Evolutionary conservation across 2,329 filamentous ascomycete species (phyloP).

Genomic region (Mollisia scopiformis): DNA sequence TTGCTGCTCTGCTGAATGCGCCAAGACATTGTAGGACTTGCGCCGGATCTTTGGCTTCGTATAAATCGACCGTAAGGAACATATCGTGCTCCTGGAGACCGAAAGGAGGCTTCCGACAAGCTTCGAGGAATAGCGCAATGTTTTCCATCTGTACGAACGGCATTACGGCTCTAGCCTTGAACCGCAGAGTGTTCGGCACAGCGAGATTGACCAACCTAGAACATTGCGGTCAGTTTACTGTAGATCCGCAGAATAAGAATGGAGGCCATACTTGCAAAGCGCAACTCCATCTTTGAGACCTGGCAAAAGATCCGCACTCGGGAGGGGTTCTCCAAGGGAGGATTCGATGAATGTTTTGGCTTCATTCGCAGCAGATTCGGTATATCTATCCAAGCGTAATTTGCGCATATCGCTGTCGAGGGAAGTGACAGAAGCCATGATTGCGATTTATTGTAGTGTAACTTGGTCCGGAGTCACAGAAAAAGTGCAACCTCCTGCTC

Average conservation of each 20-base stretch:
- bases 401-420: constrained; percentile 95
- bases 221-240: constrained; percentile 15
- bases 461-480: constrained; percentile 1
- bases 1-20: constrained; percentile 87
- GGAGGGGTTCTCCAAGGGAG: constrained; percentile 72
- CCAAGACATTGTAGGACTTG: constrained; percentile 92
- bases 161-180: constrained; percentile 84
- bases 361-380: constrained; percentile 86
- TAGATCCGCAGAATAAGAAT: neutral
- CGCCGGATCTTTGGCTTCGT: constrained; percentile 91
- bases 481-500: constrained; percentile 1
- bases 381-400: constrained; percentile 91
- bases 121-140: constrained; percentile 91
- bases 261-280: constrained; percentile 78
- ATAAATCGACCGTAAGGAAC: constrained; percentile 96
- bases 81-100: constrained; percentile 91
- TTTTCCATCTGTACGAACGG: constrained; percentile 99
- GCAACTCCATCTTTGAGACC: constrained; percentile 87
- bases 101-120: constrained; percentile 82
- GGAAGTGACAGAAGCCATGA: constrained; percentile 91
- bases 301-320: constrained; percentile 75
- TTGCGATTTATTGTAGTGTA: constrained; percentile 19
- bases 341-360: constrained; percentile 84
- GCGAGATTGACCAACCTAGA: constrained; percentile 77
- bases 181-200: constrained; percentile 78